Conservation (phyloP, 495 filamentous ascomycete genomes). For the Achaetomiella virescens region DNA sequence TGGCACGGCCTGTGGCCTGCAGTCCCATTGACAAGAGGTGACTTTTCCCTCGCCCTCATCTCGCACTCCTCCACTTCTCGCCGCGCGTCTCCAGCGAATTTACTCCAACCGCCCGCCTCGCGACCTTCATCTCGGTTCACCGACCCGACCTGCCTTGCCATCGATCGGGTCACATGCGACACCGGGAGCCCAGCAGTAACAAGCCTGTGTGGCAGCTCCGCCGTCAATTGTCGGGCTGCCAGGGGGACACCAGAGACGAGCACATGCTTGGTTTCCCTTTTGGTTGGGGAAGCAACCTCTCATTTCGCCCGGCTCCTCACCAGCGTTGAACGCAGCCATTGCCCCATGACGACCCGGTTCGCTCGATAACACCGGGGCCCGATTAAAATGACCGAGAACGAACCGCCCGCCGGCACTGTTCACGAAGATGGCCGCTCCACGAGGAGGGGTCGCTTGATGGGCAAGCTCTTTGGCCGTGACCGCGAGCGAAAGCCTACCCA, state of each 20-base stretch:
- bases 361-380: slow-evolving; percentile 10
- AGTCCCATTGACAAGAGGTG: too few species aligned
- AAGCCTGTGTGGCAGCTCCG: slow-evolving; percentile 16
- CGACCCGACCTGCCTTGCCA: slow-evolving; percentile 1
- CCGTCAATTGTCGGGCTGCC: slow-evolving; percentile 18
- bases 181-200: slow-evolving; percentile 7
- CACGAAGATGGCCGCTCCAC: slow-evolving; percentile 32
- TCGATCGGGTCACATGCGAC: slow-evolving; percentile 14
- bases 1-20: neutral
- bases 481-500: slow-evolving; percentile 36
- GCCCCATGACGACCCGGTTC: slow-evolving; percentile 21
- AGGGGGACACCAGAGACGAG: slow-evolving; percentile 1
- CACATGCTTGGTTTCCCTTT: slow-evolving; percentile 15
- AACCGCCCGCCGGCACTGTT: slow-evolving; percentile 26
- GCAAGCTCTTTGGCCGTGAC: slow-evolving; percentile 41
- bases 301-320: neutral
- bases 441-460: slow-evolving; percentile 43
- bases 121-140: slow-evolving; percentile 2
- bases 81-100: neutral
- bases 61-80: neutral
- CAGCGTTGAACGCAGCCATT: neutral
- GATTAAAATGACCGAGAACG: slow-evolving; percentile 40
- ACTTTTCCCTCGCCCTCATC: too few species aligned
- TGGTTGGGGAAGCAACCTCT: slow-evolving; percentile 1
- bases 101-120: neutral